These are phyloP conservation scores for Penicillium paxilli DNA, from an alignment of 495 filamentous ascomycete genomes.

Conservation along the genomic window DNA sequence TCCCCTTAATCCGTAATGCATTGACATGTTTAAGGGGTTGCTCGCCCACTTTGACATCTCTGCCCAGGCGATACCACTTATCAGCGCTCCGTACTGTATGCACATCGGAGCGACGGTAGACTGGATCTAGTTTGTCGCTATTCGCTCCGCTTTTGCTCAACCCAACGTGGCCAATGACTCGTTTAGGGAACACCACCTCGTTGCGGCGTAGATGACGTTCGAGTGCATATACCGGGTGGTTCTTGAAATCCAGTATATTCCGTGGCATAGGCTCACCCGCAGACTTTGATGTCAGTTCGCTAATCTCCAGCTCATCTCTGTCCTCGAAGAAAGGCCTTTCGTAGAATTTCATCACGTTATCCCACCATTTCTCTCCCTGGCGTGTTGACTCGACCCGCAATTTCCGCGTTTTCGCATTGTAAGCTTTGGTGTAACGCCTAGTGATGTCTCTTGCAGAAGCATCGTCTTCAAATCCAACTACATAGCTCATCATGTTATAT, in stretches of 20 bases:
- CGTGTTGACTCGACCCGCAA: constrained; percentile 68
- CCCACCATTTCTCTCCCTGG: constrained; percentile 73
- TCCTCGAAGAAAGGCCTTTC: constrained; percentile 56
- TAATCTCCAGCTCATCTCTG: constrained; percentile 78
- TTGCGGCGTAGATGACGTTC: constrained; percentile 83
- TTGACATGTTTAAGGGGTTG: constrained; percentile 73
- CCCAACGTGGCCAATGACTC: constrained; percentile 73
- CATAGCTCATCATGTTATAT: constrained; percentile 77
- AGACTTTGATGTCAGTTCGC: constrained; percentile 68
- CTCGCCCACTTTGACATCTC: constrained; percentile 71
- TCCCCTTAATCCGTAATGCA: constrained; percentile 39
- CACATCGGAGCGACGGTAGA: constrained; percentile 82
- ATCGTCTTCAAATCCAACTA: constrained; percentile 80
- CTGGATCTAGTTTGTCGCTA: constrained; percentile 54
- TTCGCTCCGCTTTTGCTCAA: constrained; percentile 62
- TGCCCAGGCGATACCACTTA: constrained; percentile 84
- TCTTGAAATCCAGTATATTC: constrained; percentile 88
- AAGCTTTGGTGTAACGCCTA: constrained; percentile 73
- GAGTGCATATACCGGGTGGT: constrained; percentile 86
- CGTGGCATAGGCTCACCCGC: constrained; percentile 83
- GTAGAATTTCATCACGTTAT: constrained; percentile 59
- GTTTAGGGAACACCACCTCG: constrained; percentile 73
- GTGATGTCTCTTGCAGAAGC: constrained; percentile 78
- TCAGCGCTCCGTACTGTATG: constrained; percentile 71
- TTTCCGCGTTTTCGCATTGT: constrained; percentile 84